Base-by-base conservation (phyloP, 768 basidiomycete genomes). In the Termitomyces titanicus region DNA sequence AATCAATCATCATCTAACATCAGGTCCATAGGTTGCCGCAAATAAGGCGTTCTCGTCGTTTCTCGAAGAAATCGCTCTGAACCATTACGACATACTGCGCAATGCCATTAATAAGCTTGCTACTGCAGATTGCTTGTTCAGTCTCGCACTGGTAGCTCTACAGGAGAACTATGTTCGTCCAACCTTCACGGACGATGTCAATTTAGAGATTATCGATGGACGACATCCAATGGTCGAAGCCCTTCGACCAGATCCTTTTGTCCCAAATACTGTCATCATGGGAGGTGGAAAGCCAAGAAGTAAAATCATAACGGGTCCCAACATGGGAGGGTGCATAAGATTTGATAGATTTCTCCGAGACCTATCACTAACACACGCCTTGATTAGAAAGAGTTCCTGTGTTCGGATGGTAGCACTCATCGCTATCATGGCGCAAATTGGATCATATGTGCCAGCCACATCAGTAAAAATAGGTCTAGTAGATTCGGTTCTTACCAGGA, bases 201-300 rank as follows among this genome's bases (percentile, higher is more conserved):
- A 68, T 24, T 73, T 98, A 12, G 85, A 91, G 56, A 89, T 98
- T 29, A 70, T 79, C 11, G 83, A 86, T n/a, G 95, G 92, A 0
- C 80, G 94, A 11, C 96, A 99, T 74, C 96, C 96, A 0, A 93
- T 98, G 83, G 83, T 95, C 15, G 95, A 97, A 68, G 79, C 79
- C 9, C 70, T 94, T 20, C 76, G 84, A 37, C 72, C 85, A 1
- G 84, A 90, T 57, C 92, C 94, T 2, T 96, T 92, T 70, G 86
- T 98, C 1, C 87, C 93, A 3, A 98, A 97, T 67, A 80, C 84
- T 12, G 69, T 96, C 17, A 63, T 70, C 1, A 83, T 97, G 66
- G 87, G 87, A 8, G 79, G 73, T 17, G 75, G 65, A 13, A 65
- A 71, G 18, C 68, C 82, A 3, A 70, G 80, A 40, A 82, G 74